Conservation (phyloP, 768 basidiomycete genomes). For the Podaxis sp. region DNA sequence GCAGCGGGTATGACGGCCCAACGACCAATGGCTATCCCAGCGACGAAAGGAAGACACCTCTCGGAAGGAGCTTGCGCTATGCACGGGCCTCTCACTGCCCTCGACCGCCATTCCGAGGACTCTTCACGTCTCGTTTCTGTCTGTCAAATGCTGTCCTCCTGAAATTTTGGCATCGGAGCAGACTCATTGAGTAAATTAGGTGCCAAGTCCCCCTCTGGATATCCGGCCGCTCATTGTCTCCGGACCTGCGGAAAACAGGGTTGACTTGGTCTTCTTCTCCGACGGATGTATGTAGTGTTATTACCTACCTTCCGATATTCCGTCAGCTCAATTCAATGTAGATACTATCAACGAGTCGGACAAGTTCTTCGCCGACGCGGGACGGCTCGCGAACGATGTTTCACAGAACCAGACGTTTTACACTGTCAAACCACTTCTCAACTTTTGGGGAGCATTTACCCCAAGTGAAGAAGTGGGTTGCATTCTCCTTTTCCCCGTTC, state of each 20-base stretch:
- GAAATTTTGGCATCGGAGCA: neutral
- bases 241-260: conserved; percentile 61
- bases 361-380: conserved; percentile 67
- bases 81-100: neutral
- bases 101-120: neutral
- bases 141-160: neutral
- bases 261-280: conserved; percentile 74
- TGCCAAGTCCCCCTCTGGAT: conserved; percentile 43
- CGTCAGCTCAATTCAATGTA: conserved; percentile 22
- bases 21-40: neutral
- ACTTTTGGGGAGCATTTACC: conserved; percentile 80
- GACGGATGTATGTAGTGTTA: conserved; percentile 62
- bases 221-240: conserved; percentile 57
- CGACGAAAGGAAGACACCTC: neutral
- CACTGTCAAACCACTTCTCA: conserved; percentile 71
- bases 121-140: conserved; percentile 1
- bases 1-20: neutral
- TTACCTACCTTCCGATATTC: neutral
- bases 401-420: conserved; percentile 75
- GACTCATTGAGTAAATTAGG: neutral
- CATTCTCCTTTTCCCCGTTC: neutral
- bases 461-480: conserved; percentile 65
- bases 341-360: conserved; percentile 54
- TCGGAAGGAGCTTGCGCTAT: conserved; percentile 1
- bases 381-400: conserved; percentile 64